Evolutionary conservation across 2,329 filamentous ascomycete genomes (phyloP).

Genomic region (Pseudocercospora pini-densiflorae): DNA sequence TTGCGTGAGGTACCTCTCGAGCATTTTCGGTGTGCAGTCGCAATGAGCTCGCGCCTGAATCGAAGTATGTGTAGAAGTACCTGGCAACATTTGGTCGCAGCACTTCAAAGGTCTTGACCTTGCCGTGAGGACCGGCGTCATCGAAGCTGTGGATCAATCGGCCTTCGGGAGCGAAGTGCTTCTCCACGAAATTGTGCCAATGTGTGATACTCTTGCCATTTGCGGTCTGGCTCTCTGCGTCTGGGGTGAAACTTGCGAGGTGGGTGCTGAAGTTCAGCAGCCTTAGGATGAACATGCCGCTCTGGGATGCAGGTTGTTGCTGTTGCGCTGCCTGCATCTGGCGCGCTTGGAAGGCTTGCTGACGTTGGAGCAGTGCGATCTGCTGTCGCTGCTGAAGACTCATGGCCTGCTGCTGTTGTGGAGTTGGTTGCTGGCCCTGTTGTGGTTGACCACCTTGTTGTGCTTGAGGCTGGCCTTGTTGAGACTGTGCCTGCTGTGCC

Average conservation of each 20-base stretch:
- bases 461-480: constrained; percentile 46
- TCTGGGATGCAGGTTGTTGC: constrained; percentile 31
- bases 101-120: constrained; percentile 84
- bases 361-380: constrained; percentile 34
- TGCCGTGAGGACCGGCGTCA: constrained; percentile 35
- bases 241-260: constrained; percentile 56
- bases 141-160: constrained; percentile 63
- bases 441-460: constrained; percentile 38
- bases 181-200: constrained; percentile 79
- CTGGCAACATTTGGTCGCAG: constrained; percentile 78
- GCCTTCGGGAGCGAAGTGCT: constrained; percentile 79
- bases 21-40: constrained; percentile 81
- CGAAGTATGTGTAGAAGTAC: constrained; percentile 89
- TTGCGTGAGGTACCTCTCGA: constrained; percentile 60
- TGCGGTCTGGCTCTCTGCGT: constrained; percentile 41
- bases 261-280: constrained; percentile 62
- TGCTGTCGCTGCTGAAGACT: constrained; percentile 36
- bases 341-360: constrained; percentile 35
- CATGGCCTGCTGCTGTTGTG: constrained; percentile 37
- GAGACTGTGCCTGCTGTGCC: constrained; percentile 34
- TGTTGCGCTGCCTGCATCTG: constrained; percentile 37
- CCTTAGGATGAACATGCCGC: constrained; percentile 54
- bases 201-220: constrained; percentile 70
- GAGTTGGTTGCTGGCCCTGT: constrained; percentile 50
- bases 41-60: constrained; percentile 82